phyloP scores from a whole-genome alignment of 768 basidiomycete species.

The Trametes maxima region DNA sequence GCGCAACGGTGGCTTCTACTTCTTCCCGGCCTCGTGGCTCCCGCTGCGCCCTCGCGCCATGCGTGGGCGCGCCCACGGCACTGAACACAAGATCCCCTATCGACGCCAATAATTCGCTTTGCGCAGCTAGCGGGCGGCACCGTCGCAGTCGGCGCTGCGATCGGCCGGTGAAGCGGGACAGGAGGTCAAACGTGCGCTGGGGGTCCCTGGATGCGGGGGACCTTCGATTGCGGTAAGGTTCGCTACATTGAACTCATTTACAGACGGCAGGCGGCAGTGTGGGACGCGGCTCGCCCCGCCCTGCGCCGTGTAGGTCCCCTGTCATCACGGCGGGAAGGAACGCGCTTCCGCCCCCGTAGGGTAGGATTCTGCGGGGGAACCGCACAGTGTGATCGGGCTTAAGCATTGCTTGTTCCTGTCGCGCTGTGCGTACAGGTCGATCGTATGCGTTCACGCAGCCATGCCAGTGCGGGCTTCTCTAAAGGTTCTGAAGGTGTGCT shows the following conservation, averaged over 20 bases:
- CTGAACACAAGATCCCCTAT: not conserved
- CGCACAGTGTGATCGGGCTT: slow-evolving; percentile 6
- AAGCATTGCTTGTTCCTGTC: slow-evolving; percentile 6
- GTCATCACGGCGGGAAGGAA: not conserved
- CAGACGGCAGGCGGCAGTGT: not conserved
- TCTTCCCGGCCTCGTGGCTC: slow-evolving; percentile 13
- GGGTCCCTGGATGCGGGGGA: not conserved
- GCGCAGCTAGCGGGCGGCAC: not conserved
- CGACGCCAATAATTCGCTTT: not conserved
- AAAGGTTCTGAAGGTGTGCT: not conserved
- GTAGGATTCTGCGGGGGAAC: slow-evolving; percentile 1
- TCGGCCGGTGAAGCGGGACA: not conserved
- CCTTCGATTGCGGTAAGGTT: slow-evolving; percentile 1
- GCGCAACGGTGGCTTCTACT: slow-evolving; percentile 9
- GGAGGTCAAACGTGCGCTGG: slow-evolving; percentile 4
- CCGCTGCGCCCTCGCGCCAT: slow-evolving; percentile 7
- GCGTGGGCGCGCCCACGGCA: not conserved
- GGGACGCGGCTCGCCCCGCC: not conserved
- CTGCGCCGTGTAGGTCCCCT: not conserved
- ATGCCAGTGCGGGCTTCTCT: not conserved
- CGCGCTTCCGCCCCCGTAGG: slow-evolving; percentile 1
- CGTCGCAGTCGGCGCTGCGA: not conserved
- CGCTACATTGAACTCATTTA: not conserved
- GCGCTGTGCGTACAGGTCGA: slow-evolving; percentile 3
- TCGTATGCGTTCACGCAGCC: slow-evolving; percentile 1